phyloP scores from a whole-genome alignment of 2,329 filamentous ascomycete species.

The Macrophomina pseudophaseolina region DNA sequence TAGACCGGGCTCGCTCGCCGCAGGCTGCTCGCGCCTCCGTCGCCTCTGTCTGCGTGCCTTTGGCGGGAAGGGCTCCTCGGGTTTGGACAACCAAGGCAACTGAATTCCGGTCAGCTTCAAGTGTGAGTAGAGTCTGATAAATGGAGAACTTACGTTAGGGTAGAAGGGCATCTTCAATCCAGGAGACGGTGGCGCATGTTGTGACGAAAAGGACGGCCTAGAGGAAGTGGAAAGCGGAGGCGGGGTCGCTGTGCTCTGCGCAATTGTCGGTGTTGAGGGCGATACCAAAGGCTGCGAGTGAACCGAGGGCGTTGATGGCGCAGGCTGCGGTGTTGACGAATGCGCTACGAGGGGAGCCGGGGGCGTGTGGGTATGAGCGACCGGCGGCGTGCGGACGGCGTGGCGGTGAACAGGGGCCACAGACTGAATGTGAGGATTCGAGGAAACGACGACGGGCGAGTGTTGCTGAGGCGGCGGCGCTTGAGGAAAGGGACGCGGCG shows the following conservation, averaged over 20 bases:
- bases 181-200: constrained; percentile 31
- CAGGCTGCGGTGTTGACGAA: constrained; percentile 27
- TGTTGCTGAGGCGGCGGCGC: constrained; percentile 37
- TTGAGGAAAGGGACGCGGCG: constrained; percentile 37
- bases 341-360: constrained; percentile 29
- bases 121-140: background rate
- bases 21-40: constrained; percentile 48
- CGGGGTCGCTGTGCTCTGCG: constrained; percentile 38
- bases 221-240: constrained; percentile 34
- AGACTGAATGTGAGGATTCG: constrained; percentile 53
- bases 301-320: constrained; percentile 43
- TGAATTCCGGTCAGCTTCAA: constrained; percentile 32
- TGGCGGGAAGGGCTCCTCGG: constrained; percentile 60
- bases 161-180: constrained; percentile 52
- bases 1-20: constrained; percentile 45
- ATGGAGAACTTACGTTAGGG: constrained; percentile 49
- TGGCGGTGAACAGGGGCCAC: constrained; percentile 51
- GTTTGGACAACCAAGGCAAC: constrained; percentile 66
- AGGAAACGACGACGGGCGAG: constrained; percentile 54
- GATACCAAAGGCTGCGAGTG: constrained; percentile 41
- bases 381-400: constrained; percentile 43
- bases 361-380: constrained; percentile 39
- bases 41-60: constrained; percentile 53
- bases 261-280: constrained; percentile 40
- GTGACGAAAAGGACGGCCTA: constrained; percentile 33